A percentile compares a stretch with the other conserved stretches of the same genome.
These are phyloP conservation scores for Mortierella polycephala DNA, from an alignment of 371 early-diverging fungal species.

Conservation along the genomic window DNA sequence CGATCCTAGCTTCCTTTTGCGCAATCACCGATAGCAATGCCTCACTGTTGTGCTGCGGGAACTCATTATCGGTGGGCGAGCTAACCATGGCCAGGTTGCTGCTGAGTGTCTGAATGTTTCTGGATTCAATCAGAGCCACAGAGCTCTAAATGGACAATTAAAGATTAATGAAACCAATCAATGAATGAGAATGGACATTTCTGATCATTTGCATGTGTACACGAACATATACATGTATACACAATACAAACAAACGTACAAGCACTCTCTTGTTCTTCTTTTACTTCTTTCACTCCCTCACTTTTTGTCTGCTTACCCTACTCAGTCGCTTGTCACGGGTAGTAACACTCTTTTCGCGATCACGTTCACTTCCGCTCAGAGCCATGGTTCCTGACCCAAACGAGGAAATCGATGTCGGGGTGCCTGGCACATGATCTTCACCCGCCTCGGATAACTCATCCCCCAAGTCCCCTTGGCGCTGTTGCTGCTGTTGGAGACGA, in stretches of 20 bases:
- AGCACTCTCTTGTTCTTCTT: not conserved
- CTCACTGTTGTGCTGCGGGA: conserved; percentile 37
- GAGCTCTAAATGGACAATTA: conserved; percentile 17
- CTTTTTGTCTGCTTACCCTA: conserved; percentile 13
- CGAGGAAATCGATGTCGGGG: conserved; percentile 44
- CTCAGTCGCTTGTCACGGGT: conserved; percentile 28
- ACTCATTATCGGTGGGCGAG: conserved; percentile 49
- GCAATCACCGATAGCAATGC: conserved; percentile 46
- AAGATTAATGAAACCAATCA: conserved; percentile 1
- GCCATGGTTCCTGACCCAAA: conserved; percentile 35
- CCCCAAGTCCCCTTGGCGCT: conserved; percentile 33
- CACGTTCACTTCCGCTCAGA: conserved; percentile 23
- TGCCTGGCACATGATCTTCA: conserved; percentile 43
- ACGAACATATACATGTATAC: too few species aligned
- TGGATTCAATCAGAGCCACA: conserved; percentile 40
- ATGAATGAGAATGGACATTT: not conserved
- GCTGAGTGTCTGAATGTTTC: conserved; percentile 47
- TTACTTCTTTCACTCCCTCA: not conserved
- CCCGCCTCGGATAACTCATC: conserved; percentile 45
- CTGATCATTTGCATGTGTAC: too few species aligned
- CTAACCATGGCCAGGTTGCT: conserved; percentile 52
- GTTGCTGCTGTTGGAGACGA: conserved; percentile 43
- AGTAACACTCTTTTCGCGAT: conserved; percentile 24
- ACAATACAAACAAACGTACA: too few species aligned
- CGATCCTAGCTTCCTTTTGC: conserved; percentile 52